Evolutionary conservation across 2,329 filamentous ascomycete species (phyloP).

Genomic region (Lasiodiplodia citricola): DNA sequence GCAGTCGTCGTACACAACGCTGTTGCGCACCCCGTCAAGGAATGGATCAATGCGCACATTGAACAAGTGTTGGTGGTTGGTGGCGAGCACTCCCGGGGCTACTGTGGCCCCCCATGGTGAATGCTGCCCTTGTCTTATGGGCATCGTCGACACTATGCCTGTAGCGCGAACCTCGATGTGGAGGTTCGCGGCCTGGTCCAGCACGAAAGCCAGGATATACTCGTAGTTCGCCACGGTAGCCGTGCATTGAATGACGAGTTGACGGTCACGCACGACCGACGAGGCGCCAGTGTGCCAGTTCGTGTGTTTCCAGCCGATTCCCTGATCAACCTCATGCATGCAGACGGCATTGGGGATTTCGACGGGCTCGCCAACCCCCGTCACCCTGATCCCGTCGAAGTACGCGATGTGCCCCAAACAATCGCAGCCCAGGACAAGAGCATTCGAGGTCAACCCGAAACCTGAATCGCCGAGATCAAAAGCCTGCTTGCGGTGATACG

Average conservation of each 20-base stretch:
- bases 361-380: constrained; percentile 60
- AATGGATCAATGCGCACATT: constrained; percentile 68
- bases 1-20: constrained; percentile 60
- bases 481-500: constrained; percentile 72
- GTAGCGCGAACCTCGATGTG: constrained; percentile 68
- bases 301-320: constrained; percentile 73
- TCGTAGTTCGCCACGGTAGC: constrained; percentile 75
- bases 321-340: constrained; percentile 72
- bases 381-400: constrained; percentile 62
- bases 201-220: constrained; percentile 69
- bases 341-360: constrained; percentile 67
- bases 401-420: constrained; percentile 72
- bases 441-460: constrained; percentile 70
- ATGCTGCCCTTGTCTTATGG: constrained; percentile 63
- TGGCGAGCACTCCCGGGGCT: constrained; percentile 66
- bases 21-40: constrained; percentile 63
- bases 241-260: constrained; percentile 71
- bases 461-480: constrained; percentile 76
- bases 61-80: constrained; percentile 75
- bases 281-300: constrained; percentile 69
- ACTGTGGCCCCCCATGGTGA: constrained; percentile 66
- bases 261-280: constrained; percentile 65
- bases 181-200: constrained; percentile 67
- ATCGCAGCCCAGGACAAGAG: constrained; percentile 70
- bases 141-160: constrained; percentile 67